Evolutionary conservation across 495 filamentous ascomycete genomes (phyloP).

Genomic region (Articulospora tetracladia): DNA sequence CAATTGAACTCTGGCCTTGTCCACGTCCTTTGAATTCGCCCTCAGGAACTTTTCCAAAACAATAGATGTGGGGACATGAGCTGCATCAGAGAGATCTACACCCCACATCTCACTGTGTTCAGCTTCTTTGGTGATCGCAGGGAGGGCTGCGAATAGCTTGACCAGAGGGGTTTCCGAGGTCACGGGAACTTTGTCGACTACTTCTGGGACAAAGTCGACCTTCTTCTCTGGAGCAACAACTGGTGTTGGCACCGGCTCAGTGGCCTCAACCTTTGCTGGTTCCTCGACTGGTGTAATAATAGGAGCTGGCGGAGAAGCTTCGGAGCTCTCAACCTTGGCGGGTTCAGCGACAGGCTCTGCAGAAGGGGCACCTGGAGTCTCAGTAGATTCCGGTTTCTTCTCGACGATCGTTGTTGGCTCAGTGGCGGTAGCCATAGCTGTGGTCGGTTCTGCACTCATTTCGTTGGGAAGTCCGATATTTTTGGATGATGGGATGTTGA

Average conservation of each 20-base stretch:
- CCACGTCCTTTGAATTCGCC: slow-evolving; percentile 73
- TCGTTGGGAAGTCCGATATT: slow-evolving; percentile 2
- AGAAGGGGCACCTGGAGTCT: not conserved
- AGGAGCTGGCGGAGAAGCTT: not conserved
- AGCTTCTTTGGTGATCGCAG: slow-evolving; percentile 38
- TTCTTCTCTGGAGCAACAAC: not conserved
- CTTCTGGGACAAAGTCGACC: not conserved
- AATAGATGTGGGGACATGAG: slow-evolving; percentile 69
- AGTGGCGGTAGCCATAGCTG: slow-evolving; percentile 4
- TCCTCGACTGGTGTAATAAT: not conserved
- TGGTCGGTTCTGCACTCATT: slow-evolving; percentile 23
- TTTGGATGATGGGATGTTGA: not conserved
- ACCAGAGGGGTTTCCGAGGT: slow-evolving; percentile 11
- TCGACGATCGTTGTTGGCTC: slow-evolving; percentile 2
- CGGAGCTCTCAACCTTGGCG: not conserved
- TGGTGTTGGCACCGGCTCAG: not conserved
- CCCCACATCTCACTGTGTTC: slow-evolving; percentile 77
- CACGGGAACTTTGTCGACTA: not conserved
- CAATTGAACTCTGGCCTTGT: slow-evolving; percentile 70
- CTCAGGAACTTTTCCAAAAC: slow-evolving; percentile 89
- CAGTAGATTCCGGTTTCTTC: slow-evolving; percentile 6
- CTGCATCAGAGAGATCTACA: slow-evolving; percentile 48
- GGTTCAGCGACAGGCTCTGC: not conserved
- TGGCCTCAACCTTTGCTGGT: not conserved
- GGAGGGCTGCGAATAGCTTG: slow-evolving; percentile 23